These are phyloP conservation scores for Epichloe gansuensis DNA, from an alignment of 2,329 filamentous ascomycete species.

Conservation along the genomic window DNA sequence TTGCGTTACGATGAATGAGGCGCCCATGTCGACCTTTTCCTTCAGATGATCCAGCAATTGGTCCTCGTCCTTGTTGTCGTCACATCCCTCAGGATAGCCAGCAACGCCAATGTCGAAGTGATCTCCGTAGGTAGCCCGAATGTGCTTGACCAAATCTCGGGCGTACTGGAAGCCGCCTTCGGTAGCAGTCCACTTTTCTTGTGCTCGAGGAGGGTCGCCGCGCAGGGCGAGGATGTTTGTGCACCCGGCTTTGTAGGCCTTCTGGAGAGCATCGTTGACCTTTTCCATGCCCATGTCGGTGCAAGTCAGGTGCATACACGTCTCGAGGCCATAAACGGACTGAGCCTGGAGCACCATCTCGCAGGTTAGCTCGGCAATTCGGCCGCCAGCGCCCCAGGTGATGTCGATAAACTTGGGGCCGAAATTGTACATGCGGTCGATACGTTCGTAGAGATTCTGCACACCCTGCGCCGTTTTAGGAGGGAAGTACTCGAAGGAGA, in stretches of 20 bases:
- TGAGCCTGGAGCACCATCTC: slow-evolving; percentile 97
- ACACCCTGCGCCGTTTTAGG: slow-evolving; percentile 96
- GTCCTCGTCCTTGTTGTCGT: slow-evolving; percentile 83
- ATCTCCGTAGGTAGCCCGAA: slow-evolving; percentile 54
- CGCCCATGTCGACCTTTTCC: slow-evolving; percentile 91
- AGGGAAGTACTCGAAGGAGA: slow-evolving; percentile 99
- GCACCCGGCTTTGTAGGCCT: slow-evolving; percentile 88
- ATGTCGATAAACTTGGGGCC: slow-evolving; percentile 96
- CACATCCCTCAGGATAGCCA: slow-evolving; percentile 89
- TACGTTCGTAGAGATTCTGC: slow-evolving; percentile 97
- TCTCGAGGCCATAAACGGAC: slow-evolving; percentile 89
- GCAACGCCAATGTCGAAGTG: slow-evolving; percentile 96
- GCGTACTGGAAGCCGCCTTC: slow-evolving; percentile 86
- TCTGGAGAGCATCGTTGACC: slow-evolving; percentile 75
- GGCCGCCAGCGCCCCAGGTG: slow-evolving; percentile 93
- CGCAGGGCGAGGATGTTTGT: slow-evolving; percentile 92
- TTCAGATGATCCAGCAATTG: slow-evolving; percentile 82
- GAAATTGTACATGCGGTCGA: slow-evolving; percentile 95
- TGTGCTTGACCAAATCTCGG: slow-evolving; percentile 77
- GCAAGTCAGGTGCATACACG: slow-evolving; percentile 97
- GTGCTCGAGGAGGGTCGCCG: slow-evolving; percentile 84
- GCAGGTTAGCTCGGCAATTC: slow-evolving; percentile 80
- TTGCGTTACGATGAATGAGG: slow-evolving; percentile 89
- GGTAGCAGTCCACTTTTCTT: slow-evolving; percentile 83
- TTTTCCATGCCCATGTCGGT: slow-evolving; percentile 94